phyloP scores from a whole-genome alignment of 306 rosid species.

The Lathyrus sativus region DNA sequence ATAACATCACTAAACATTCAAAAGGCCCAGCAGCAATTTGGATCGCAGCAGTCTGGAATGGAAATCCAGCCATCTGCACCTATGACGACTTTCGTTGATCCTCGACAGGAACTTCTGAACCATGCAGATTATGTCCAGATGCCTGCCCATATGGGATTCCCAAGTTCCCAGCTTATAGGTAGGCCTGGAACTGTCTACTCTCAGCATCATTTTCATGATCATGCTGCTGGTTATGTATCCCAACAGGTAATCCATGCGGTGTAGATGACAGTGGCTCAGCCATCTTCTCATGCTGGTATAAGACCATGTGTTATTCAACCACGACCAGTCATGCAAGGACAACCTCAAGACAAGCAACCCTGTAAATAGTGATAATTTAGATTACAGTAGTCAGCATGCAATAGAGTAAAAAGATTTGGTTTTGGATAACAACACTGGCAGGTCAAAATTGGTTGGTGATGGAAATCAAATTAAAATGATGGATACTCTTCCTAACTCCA shows the following conservation, averaged over 20 bases:
- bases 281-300: slow-evolving; percentile 55
- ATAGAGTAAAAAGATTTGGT: slow-evolving; percentile 45
- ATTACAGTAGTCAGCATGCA: slow-evolving; percentile 45
- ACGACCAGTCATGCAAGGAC: slow-evolving; percentile 58
- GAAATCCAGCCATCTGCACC: slow-evolving; percentile 54
- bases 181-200: slow-evolving; percentile 55
- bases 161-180: slow-evolving; percentile 56
- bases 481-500: slow-evolving; percentile 44
- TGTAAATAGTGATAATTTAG: slow-evolving; percentile 48
- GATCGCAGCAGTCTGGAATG: slow-evolving; percentile 57
- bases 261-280: slow-evolving; percentile 61
- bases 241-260: slow-evolving; percentile 61
- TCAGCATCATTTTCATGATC: slow-evolving; percentile 55
- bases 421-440: slow-evolving; percentile 46
- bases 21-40: slow-evolving; percentile 53
- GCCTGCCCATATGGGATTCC: slow-evolving; percentile 67
- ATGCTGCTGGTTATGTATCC: slow-evolving; percentile 42
- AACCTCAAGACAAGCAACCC: slow-evolving; percentile 47
- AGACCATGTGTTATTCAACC: slow-evolving; percentile 61
- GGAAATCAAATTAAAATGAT: slow-evolving; percentile 42
- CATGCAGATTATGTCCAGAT: slow-evolving; percentile 58
- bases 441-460: slow-evolving; percentile 43
- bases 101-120: slow-evolving; percentile 53
- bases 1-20: too few species aligned
- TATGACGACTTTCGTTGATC: slow-evolving; percentile 57